These are phyloP conservation scores for Chlamydomonas sp. DNA, from an alignment of 139 green algal species.

Conservation along the genomic window DNA sequence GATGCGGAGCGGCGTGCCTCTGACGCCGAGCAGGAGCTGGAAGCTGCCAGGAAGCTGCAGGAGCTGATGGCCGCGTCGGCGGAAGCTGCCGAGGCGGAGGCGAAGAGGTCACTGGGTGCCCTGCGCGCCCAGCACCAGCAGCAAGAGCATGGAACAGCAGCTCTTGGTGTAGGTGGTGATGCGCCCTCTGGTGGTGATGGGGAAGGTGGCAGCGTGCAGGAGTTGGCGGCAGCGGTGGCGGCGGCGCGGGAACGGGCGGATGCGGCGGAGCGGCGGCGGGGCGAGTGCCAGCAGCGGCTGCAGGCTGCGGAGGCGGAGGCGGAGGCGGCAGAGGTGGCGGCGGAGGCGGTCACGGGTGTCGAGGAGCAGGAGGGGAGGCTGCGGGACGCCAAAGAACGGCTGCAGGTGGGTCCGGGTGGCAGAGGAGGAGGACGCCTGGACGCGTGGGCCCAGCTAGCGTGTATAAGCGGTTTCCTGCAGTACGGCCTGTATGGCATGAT, in stretches of 20 bases:
- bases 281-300: neutral
- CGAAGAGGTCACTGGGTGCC: too few relatives aligned
- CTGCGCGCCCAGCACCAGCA: too few relatives aligned
- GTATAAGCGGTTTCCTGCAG: too few relatives aligned
- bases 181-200: neutral
- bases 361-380: conserved; percentile 2
- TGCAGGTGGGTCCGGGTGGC: neutral
- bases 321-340: conserved; percentile 24
- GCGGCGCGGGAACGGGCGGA: neutral
- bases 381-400: neutral
- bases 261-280: neutral
- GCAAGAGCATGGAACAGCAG: too few relatives aligned
- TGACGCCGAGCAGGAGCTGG: too few relatives aligned
- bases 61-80: too few relatives aligned
- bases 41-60: too few relatives aligned
- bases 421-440: neutral
- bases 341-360: neutral
- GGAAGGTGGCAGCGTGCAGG: neutral
- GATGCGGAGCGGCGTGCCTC: too few relatives aligned
- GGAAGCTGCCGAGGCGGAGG: too few relatives aligned
- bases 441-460: too few relatives aligned
- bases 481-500: too few relatives aligned
- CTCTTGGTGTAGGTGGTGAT: too few relatives aligned
- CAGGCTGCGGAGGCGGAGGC: conserved; percentile 18
- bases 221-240: conserved; percentile 18